Conservation (phyloP, 345 rosid species). For the Salix exigua region DNA sequence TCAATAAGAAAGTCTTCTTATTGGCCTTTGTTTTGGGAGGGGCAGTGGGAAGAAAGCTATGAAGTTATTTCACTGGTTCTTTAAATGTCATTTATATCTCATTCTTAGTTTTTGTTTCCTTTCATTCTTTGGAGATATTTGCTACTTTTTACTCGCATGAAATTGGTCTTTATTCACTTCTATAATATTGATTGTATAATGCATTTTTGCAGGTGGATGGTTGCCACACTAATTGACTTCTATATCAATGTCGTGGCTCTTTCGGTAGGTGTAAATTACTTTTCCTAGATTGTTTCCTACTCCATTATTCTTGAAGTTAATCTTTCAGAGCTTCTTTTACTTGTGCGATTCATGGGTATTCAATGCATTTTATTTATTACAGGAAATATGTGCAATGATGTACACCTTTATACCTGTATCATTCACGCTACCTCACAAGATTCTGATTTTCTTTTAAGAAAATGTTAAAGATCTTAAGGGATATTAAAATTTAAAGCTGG, state of each 20-base stretch:
- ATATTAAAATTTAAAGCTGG: background rate
- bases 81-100: background rate
- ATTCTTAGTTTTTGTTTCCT: background rate
- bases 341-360: background rate
- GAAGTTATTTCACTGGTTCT: background rate
- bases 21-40: background rate
- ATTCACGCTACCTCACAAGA: background rate
- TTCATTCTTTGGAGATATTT: background rate
- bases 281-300: background rate
- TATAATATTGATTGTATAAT: background rate
- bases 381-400: background rate
- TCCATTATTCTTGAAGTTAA: background rate
- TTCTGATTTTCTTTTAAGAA: background rate
- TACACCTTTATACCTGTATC: background rate
- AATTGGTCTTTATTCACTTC: background rate
- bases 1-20: background rate
- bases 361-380: background rate
- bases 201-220: slow-evolving; percentile 68
- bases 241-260: slow-evolving; percentile 57
- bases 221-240: slow-evolving; percentile 65
- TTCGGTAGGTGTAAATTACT: slow-evolving; percentile 49
- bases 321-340: background rate
- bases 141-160: background rate
- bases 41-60: background rate
- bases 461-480: background rate